Evolutionary conservation across 2,329 filamentous ascomycete species (phyloP), one percentile per base, ranked within the genome.

Genomic region (Mycocentrospora acerina): DNA sequence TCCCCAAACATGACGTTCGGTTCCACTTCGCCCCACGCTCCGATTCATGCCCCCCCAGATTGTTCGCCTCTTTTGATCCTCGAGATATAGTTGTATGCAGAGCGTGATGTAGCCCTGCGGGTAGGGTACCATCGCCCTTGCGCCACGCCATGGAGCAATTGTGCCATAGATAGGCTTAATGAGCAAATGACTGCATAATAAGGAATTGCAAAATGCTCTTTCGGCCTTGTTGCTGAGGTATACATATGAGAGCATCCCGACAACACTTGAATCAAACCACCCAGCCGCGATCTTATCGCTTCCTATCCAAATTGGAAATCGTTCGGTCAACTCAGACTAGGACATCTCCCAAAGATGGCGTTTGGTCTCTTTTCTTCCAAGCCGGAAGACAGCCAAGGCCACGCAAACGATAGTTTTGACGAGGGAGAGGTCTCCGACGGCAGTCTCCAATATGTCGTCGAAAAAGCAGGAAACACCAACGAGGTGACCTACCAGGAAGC

Each of bases 401-500:
- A 29, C 13, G 14, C 29, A 9, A 19, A 13, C 2, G 32, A 39
- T n/a, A 29, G n/a, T 18, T 30, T n/a, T 13, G 22, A 41, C 24
- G 36, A 31, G 22, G 39, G 27, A 9, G 47, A 50, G n/a, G 29
- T 62, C 24, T 49, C 44, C 3, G 67, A 71, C 40, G 72, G 73
- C 3, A 64, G 66, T 35, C 60, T 75, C 12, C 64, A 71, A 8
- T 76, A 70, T 43, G 66, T 70, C 9, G 55, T 58, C 43, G 69
- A 62, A 46, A 62, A 62, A 45, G 75, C 71, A 1, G 74, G 71
- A 3, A 83, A 83, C 48, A 72, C 69, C 12, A 67, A 72, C 4
- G 62, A 69, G 32, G 63, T 70, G 2, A 73, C 76, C 0, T 82
- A 81, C 48, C 80, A 83, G 51, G 81, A 84, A 54, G 79, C 78